A percentile compares a stretch with the other conserved stretches of the same genome.
Evolutionary conservation across 768 basidiomycete genomes (phyloP).

Genomic region (Neoboletus brunneissimus): DNA sequence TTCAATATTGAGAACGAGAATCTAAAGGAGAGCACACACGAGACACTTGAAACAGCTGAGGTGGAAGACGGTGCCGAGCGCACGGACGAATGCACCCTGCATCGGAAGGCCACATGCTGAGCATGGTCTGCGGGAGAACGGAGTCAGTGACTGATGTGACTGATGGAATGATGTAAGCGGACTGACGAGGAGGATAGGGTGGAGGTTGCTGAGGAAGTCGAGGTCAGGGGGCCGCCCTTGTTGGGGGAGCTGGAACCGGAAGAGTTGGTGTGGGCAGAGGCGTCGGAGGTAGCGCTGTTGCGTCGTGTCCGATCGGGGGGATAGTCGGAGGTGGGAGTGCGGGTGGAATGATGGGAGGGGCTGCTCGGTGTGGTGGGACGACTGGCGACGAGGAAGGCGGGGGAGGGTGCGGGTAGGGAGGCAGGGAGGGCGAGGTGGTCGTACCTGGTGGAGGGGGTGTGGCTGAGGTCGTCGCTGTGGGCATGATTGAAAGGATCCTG

Average conservation of each 20-base stretch:
- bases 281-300: constrained; percentile 47
- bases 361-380: constrained; percentile 60
- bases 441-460: constrained; percentile 29
- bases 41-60: constrained; percentile 98
- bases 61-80: constrained; percentile 90
- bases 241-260: constrained; percentile 42
- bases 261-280: constrained; percentile 54
- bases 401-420: constrained; percentile 43
- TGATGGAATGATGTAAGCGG: constrained; percentile 6
- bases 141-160: constrained; percentile 4
- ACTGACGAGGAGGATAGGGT: constrained; percentile 60
- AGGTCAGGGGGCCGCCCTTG: constrained; percentile 47
- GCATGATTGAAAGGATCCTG: constrained; percentile 44
- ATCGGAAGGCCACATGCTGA: constrained; percentile 77
- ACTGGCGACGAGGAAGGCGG: constrained; percentile 49
- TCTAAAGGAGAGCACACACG: constrained; percentile 49
- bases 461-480: constrained; percentile 70
- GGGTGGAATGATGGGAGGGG: constrained; percentile 41
- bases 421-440: constrained; percentile 12
- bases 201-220: constrained; percentile 52
- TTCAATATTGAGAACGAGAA: neutral
- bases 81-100: constrained; percentile 96
- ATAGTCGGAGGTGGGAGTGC: constrained; percentile 53
- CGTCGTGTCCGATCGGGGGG: constrained; percentile 47
- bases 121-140: constrained; percentile 49